Evolutionary conservation across 305 asterid species (phyloP), one percentile per base, ranked within the genome.

Genomic region (Galium porrigens): DNA sequence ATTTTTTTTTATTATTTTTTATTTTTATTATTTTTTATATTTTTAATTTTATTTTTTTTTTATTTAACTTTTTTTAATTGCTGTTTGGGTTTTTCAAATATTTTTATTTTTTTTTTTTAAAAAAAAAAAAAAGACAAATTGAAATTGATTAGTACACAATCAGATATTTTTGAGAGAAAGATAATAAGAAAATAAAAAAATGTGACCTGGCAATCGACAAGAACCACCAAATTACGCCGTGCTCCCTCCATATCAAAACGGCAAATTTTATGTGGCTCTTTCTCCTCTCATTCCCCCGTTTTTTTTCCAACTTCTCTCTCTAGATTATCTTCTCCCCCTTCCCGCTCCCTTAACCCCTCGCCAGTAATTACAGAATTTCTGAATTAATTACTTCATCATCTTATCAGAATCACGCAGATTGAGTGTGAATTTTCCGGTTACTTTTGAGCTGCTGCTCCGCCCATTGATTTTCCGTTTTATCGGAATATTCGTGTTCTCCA

Each of bases 261-360:
- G 68, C 56, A 68, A 74, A 14, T 2, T 0, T 66, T 83, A 73
- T 82, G 92, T 79, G 89, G 89, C 87, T 59, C 64, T 58, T 41
- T 57, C 42, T 32, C 84, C 77, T 74, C 63, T 17, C 63, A 22
- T n/a, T 25, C 83, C 77, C 76, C 29, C 6, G 27, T 58, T 1
- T 30, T 30, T 30, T 30, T 84, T 74, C 69, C 64, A 80, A 4
- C 0, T 64, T 75, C 86, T 81, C 85, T 82, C 86, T 74, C 88
- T 79, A 77, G 82, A 81, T 85, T 83, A 80, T 84, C 88, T 74
- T 65, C 73, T 74, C 52, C 52, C 52, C 52, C 20, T 46, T 46
- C 65, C 15, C 68, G 61, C 70, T 80, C 58, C 77, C 65, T 66
- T 51, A 74, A 68, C 18, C 65, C 66, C 53, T 72, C 64, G 33